A percentile compares a stretch with the other conserved stretches of the same genome.
Evolutionary conservation across 352 stramenopile species (phyloP).

Genomic region (Elongisporangium undulatum): DNA sequence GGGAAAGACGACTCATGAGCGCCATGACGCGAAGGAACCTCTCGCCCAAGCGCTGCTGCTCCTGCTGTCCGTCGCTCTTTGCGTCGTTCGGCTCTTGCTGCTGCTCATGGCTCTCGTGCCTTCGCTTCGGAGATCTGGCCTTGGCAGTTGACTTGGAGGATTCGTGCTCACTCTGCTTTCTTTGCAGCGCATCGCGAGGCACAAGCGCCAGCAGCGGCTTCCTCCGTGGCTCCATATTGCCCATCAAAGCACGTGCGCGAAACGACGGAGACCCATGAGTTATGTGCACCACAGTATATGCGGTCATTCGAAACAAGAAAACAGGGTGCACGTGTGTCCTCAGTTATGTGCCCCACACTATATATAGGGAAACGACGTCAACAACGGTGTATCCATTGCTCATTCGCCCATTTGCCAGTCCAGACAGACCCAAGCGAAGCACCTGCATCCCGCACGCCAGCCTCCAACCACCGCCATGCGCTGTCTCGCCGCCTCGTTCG

Average conservation of each 20-base stretch:
- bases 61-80: conserved; percentile 2
- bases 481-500: not conserved
- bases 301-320: not conserved
- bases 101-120: not conserved
- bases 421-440: not conserved
- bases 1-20: conserved; percentile 34
- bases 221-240: conserved; percentile 17
- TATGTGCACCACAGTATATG: not conserved
- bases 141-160: not conserved
- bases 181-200: conserved; percentile 29
- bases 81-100: not conserved
- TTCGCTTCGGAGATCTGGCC: not conserved
- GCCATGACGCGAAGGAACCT: conserved; percentile 58
- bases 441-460: not conserved
- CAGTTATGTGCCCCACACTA: not conserved
- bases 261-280: not conserved
- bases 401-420: not conserved
- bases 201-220: conserved; percentile 46
- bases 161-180: conserved; percentile 1
- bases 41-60: conserved; percentile 38
- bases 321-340: not conserved
- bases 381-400: too few relatives aligned
- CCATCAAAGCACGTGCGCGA: conserved; percentile 6
- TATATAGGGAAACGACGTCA: not conserved
- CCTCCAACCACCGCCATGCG: not conserved